phyloP scores from a whole-genome alignment of 345 rosid species.

The Gossypium arboreum region DNA sequence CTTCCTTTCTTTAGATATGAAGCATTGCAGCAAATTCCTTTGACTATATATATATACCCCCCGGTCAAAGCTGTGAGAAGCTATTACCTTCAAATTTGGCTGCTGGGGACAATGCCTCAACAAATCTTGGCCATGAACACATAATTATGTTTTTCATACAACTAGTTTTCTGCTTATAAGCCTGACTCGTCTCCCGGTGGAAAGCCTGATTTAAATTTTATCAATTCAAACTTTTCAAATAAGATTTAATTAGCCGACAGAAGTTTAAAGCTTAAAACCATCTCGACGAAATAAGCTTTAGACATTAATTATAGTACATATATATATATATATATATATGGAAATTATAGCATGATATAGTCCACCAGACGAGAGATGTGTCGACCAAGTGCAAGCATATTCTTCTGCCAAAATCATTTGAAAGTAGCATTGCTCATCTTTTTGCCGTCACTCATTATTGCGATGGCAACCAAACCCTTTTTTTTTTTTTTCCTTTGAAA shows the following conservation, averaged over 20 bases:
- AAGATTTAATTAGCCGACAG: background rate
- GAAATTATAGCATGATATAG: background rate
- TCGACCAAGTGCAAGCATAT: constrained; percentile 2
- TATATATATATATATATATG: no score
- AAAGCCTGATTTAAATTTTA: background rate
- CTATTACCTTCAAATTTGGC: no score
- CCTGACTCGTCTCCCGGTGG: background rate
- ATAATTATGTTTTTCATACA: no score
- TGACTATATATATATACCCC: no score
- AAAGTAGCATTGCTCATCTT: background rate
- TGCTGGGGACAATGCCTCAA: no score
- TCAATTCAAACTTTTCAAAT: background rate
- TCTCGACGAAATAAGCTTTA: no score
- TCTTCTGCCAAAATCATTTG: constrained; percentile 18
- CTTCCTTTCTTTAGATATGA: no score
- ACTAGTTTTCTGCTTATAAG: background rate
- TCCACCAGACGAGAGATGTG: background rate
- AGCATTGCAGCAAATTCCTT: no score
- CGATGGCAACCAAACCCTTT: background rate
- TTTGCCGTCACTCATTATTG: background rate
- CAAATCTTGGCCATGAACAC: background rate
- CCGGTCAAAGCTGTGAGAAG: no score
- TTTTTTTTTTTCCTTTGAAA: background rate
- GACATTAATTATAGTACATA: no score
- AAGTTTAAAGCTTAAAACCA: background rate